Percentiles rank a stretch among this genome's conserved stretches.
phyloP scores from a whole-genome alignment of 1,284 basidiomycete species.

The Schizophyllum commune region DNA sequence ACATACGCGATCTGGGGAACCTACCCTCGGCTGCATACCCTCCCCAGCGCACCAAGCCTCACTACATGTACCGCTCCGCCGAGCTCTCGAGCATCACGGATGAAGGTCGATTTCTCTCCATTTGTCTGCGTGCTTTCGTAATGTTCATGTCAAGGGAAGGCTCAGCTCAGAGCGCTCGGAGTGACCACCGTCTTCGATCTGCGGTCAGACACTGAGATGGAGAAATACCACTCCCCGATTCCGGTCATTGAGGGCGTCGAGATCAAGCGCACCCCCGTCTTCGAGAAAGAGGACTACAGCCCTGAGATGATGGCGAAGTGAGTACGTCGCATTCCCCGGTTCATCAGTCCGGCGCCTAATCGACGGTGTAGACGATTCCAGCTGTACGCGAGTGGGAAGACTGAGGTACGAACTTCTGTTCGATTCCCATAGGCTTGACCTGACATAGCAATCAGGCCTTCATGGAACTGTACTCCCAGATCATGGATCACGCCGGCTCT shows the following conservation, averaged over 20 bases:
- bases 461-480: constrained; percentile 73
- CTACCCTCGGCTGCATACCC: constrained; percentile 40
- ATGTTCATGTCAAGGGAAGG: constrained; percentile 38
- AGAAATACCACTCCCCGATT: constrained; percentile 57
- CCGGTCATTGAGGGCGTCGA: constrained; percentile 57
- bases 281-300: constrained; percentile 67
- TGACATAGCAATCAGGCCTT: constrained; percentile 46
- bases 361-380: constrained; percentile 49
- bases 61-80: constrained; percentile 55
- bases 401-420: constrained; percentile 39
- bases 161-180: constrained; percentile 48
- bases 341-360: neutral
- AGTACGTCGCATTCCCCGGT: constrained; percentile 31
- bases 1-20: constrained; percentile 62
- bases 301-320: constrained; percentile 76
- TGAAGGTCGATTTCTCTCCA: constrained; percentile 35
- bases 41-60: constrained; percentile 45
- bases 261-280: constrained; percentile 55
- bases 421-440: neutral
- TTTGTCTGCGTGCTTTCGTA: neutral
- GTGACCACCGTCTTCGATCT: constrained; percentile 64
- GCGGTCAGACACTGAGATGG: constrained; percentile 69
- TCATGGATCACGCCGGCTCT: constrained; percentile 59
- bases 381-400: constrained; percentile 73
- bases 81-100: constrained; percentile 62